A percentile compares a stretch with the other conserved stretches of the same genome.
Conservation (phyloP, 148 eudicot species). For the Tetragonia tetragonoides region DNA sequence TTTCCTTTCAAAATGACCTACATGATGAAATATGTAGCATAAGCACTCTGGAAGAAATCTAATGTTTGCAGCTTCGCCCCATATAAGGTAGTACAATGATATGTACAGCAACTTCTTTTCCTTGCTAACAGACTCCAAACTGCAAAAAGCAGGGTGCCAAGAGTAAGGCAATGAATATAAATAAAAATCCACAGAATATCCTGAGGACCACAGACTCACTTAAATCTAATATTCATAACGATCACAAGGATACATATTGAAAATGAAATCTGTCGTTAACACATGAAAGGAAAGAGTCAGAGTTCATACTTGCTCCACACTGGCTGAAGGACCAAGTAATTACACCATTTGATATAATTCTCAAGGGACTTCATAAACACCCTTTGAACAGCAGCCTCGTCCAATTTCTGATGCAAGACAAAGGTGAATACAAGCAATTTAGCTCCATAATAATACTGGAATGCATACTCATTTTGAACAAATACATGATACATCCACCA, state of each 20-base stretch:
- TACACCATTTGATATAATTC: slow-evolving; percentile 93
- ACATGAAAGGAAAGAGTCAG: neutral
- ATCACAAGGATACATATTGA: neutral
- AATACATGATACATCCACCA: neutral
- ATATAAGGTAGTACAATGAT: slow-evolving; percentile 78
- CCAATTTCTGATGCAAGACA: slow-evolving; percentile 67
- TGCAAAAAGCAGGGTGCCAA: slow-evolving; percentile 36
- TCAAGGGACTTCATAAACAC: slow-evolving; percentile 87
- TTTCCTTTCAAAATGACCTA: slow-evolving; percentile 31
- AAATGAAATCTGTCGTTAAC: no score
- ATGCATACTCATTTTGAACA: neutral
- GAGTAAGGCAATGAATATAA: slow-evolving; percentile 9
- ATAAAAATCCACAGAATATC: neutral
- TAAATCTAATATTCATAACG: no score
- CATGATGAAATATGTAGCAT: slow-evolving; percentile 99
- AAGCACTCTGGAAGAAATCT: slow-evolving; percentile 98
- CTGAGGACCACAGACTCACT: neutral
- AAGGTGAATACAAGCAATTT: slow-evolving; percentile 7
- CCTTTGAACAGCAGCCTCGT: slow-evolving; percentile 84
- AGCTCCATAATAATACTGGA: neutral
- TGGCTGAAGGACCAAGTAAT: slow-evolving; percentile 69
- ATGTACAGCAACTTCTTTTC: slow-evolving; percentile 78
- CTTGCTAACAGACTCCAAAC: slow-evolving; percentile 77
- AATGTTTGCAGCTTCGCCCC: slow-evolving; percentile 99
- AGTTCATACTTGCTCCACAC: slow-evolving; percentile 85